A percentile compares a stretch with the other conserved stretches of the same genome.
Evolutionary conservation across 2,329 filamentous ascomycete genomes (phyloP).

Genomic region (Fusarium xyrophilum): DNA sequence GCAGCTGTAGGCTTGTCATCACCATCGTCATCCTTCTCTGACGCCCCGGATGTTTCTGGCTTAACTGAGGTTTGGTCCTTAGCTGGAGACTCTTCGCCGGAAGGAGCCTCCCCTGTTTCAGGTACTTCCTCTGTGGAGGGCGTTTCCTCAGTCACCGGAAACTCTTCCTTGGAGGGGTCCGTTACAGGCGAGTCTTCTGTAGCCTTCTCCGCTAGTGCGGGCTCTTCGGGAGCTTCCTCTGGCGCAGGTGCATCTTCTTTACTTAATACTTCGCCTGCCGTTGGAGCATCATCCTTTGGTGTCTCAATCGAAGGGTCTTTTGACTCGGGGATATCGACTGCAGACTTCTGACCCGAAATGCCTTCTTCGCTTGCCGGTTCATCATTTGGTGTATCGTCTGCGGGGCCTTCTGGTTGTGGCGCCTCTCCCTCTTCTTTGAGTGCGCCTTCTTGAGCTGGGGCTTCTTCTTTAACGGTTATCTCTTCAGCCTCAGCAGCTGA

Average conservation of each 20-base stretch:
- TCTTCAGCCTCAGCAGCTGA: conserved; percentile 5
- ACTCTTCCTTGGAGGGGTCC: background rate
- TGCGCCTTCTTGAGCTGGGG: conserved; percentile 1
- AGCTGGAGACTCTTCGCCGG: background rate
- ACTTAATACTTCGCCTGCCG: background rate
- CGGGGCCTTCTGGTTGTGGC: conserved; percentile 1
- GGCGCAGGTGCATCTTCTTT: background rate
- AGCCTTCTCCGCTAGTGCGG: background rate
- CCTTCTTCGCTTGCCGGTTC: conserved; percentile 4
- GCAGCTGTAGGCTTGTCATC: conserved; percentile 17
- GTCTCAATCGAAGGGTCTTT: conserved; percentile 3
- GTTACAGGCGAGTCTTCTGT: background rate
- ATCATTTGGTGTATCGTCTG: conserved; percentile 13
- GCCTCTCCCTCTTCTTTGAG: conserved; percentile 3
- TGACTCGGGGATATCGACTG: background rate
- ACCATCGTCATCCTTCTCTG: conserved; percentile 15
- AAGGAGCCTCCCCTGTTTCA: conserved; percentile 1
- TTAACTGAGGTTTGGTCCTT: background rate
- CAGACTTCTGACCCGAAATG: background rate
- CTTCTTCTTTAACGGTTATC: conserved; percentile 2
- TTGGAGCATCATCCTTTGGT: background rate
- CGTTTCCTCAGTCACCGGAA: background rate
- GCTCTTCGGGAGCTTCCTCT: conserved; percentile 2
- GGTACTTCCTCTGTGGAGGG: background rate
- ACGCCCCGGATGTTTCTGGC: background rate